Percentiles rank a stretch among this genome's conserved stretches.
These are phyloP conservation scores for Rhipidocladum racemiflorum DNA, from an alignment of 176 grass and related monocot species.

Conservation along the genomic window DNA sequence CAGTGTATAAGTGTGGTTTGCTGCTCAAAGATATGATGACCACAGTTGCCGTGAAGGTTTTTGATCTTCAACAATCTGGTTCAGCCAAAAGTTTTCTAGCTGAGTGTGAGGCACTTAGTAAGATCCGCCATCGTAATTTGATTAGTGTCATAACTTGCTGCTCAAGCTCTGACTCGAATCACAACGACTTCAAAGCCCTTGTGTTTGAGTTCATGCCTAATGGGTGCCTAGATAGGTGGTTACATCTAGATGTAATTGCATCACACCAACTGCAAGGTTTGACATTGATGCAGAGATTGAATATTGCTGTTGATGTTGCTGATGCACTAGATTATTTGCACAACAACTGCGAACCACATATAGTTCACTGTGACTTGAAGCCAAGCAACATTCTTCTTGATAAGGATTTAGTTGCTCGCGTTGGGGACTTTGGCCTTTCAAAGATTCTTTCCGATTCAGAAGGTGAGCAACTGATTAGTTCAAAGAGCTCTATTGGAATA, in stretches of 20 bases:
- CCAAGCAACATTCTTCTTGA: slow-evolving; percentile 43
- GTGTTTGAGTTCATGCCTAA: slow-evolving; percentile 39
- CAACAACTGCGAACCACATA: slow-evolving; percentile 14
- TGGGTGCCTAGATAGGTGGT: slow-evolving; percentile 35
- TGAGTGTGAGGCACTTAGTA: slow-evolving; percentile 41
- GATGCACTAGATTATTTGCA: slow-evolving; percentile 54
- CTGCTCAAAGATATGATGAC: neutral
- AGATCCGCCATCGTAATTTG: slow-evolving; percentile 48
- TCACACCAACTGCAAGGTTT: neutral
- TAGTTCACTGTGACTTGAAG: slow-evolving; percentile 34
- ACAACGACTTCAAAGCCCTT: slow-evolving; percentile 42
- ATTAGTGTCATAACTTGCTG: slow-evolving; percentile 44
- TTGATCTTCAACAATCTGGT: slow-evolving; percentile 37
- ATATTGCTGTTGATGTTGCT: slow-evolving; percentile 42
- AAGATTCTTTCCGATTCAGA: slow-evolving; percentile 17
- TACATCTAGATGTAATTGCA: neutral
- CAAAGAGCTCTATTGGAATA: too few relatives aligned
- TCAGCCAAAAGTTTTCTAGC: slow-evolving; percentile 37
- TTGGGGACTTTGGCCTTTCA: slow-evolving; percentile 51
- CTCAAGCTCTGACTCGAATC: slow-evolving; percentile 22
- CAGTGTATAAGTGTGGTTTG: too few relatives aligned
- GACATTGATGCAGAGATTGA: neutral
- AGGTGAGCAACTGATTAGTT: neutral
- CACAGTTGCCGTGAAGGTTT: slow-evolving; percentile 43
- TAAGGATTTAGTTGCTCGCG: slow-evolving; percentile 30